These are phyloP conservation scores for Obba rivulosa DNA, from an alignment of 768 basidiomycete genomes.

Conservation along the genomic window DNA sequence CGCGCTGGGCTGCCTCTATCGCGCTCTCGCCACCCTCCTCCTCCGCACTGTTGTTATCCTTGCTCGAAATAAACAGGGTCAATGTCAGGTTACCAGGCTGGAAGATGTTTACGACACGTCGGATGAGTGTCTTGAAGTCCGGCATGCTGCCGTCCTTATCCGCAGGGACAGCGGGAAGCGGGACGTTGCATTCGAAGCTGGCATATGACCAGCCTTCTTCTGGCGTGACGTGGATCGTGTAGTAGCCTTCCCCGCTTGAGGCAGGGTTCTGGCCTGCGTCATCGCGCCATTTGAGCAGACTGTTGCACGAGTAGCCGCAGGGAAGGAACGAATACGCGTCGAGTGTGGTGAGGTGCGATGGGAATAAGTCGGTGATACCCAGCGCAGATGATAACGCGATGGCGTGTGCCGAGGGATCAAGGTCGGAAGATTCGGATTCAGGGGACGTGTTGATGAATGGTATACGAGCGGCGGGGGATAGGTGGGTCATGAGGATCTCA, in stretches of 20 bases:
- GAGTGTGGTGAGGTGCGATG: constrained; percentile 68
- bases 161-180: constrained; percentile 41
- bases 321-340: constrained; percentile 94
- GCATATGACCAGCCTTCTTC: constrained; percentile 99
- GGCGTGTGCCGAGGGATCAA: constrained; percentile 45
- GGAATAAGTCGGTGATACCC: constrained; percentile 82
- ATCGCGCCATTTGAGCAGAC: constrained; percentile 65
- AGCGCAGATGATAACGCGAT: constrained; percentile 60
- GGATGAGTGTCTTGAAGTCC: constrained; percentile 74
- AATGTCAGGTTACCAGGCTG: constrained; percentile 80
- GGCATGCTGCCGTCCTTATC: constrained; percentile 40
- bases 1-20: constrained; percentile 68
- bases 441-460: constrained; percentile 58
- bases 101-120: constrained; percentile 90
- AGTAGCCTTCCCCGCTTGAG: constrained; percentile 77
- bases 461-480: constrained; percentile 67
- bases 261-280: constrained; percentile 24
- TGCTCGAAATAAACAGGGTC: constrained; percentile 84
- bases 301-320: constrained; percentile 95
- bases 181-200: constrained; percentile 98
- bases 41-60: constrained; percentile 37
- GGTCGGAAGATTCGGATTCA: constrained; percentile 20
- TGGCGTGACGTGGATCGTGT: constrained; percentile 97
- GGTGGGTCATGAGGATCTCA: constrained; percentile 96
- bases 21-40: constrained; percentile 49